Conservation (phyloP, 352 stramenopile species). For the Pythium aristosporum region DNA sequence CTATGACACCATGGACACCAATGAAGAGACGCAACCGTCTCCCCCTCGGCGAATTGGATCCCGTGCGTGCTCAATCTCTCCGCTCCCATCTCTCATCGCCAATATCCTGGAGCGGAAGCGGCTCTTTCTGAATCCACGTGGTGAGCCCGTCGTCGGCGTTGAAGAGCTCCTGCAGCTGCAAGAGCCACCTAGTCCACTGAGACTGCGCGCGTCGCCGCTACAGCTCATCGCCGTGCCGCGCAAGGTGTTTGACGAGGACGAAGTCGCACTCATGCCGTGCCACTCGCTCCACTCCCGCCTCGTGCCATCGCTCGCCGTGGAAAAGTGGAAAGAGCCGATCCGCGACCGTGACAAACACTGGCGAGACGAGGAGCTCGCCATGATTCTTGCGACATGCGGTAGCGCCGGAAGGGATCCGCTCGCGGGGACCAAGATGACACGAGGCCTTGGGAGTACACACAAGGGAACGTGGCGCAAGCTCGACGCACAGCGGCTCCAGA, state of each 20-base stretch:
- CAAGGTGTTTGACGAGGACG: constrained; percentile 47
- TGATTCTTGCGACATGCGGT: constrained; percentile 29
- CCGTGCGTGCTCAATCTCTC: not conserved
- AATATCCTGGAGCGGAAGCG: constrained; percentile 43
- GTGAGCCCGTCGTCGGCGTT: constrained; percentile 27
- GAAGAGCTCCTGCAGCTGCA: constrained; percentile 60
- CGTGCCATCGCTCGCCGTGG: constrained; percentile 30
- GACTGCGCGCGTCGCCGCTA: constrained; percentile 31
- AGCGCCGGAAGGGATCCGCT: not conserved
- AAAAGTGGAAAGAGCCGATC: constrained; percentile 56
- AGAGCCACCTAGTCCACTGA: constrained; percentile 27
- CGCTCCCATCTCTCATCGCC: constrained; percentile 37
- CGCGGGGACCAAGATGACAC: constrained; percentile 42
- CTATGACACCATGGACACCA: not conserved
- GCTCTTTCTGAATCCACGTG: constrained; percentile 34
- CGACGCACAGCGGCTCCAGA: constrained; percentile 36
- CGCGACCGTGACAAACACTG: constrained; percentile 63
- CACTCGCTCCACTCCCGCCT: constrained; percentile 52
- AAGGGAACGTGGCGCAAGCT: constrained; percentile 52
- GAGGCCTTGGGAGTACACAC: constrained; percentile 15
- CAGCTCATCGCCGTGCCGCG: constrained; percentile 47
- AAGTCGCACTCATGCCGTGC: constrained; percentile 75
- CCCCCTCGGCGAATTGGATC: not conserved
- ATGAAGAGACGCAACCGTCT: not conserved
- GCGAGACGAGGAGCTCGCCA: constrained; percentile 46